A percentile compares a stretch with the other conserved stretches of the same genome.
These are phyloP conservation scores for Xylaria palmicola DNA, from an alignment of 495 filamentous ascomycete genomes.

Conservation along the genomic window DNA sequence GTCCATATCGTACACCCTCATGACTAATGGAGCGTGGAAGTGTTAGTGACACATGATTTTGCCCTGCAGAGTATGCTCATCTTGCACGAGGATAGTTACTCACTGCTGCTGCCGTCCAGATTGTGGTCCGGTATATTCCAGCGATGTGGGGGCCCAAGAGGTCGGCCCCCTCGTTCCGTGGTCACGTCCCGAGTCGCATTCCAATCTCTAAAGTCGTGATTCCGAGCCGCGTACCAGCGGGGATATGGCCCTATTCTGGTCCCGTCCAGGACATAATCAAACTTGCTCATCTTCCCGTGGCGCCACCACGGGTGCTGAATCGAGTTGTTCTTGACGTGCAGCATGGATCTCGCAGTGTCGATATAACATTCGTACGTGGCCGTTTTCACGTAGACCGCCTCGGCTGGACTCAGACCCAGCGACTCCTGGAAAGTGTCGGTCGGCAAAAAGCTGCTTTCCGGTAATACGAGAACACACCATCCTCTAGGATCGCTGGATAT, in stretches of 20 bases:
- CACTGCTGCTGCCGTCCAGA: constrained; percentile 7
- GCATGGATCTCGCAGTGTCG: constrained; percentile 20
- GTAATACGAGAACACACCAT: constrained; percentile 50
- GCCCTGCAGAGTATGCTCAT: too few relatives aligned
- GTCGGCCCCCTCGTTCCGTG: too few relatives aligned
- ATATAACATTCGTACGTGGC: constrained; percentile 19
- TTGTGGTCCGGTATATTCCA: too few relatives aligned
- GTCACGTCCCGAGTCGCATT: not conserved
- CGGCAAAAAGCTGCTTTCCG: constrained; percentile 40
- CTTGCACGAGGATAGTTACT: constrained; percentile 5
- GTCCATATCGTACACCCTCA: constrained; percentile 59
- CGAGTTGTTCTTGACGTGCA: constrained; percentile 25
- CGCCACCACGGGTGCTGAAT: constrained; percentile 21
- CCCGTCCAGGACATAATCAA: too few relatives aligned
- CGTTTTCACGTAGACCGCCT: constrained; percentile 16
- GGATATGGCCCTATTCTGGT: too few relatives aligned
- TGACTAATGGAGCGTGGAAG: constrained; percentile 28
- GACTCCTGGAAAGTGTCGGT: constrained; percentile 30
- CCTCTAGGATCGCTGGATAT: constrained; percentile 24
- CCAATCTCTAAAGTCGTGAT: too few relatives aligned
- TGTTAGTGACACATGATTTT: not conserved
- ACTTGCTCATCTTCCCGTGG: too few relatives aligned
- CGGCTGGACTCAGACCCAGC: constrained; percentile 29
- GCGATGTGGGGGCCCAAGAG: too few relatives aligned
- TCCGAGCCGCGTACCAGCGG: too few relatives aligned